A percentile compares a stretch with the other conserved stretches of the same genome.
Evolutionary conservation across 768 basidiomycete genomes (phyloP).

Genomic region (Mrakia gelida): DNA sequence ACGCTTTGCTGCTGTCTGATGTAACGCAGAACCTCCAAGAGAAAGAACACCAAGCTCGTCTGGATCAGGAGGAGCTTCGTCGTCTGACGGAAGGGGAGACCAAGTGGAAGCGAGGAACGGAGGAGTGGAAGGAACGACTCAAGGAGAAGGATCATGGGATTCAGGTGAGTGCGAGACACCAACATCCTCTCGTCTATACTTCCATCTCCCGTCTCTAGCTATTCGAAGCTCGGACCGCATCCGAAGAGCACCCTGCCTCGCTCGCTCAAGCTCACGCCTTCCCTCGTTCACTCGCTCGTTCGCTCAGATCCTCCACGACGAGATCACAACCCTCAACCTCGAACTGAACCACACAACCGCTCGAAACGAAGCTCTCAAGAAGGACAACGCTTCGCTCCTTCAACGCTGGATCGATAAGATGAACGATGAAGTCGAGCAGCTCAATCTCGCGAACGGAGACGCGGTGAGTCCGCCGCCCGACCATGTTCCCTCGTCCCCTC

Average conservation of each 20-base stretch:
- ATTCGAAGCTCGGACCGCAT: background rate
- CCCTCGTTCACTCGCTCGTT: background rate
- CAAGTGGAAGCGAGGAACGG: conserved; percentile 68
- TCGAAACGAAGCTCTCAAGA: conserved; percentile 75
- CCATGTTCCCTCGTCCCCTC: background rate
- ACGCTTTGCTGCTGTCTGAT: background rate
- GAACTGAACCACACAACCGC: conserved; percentile 86
- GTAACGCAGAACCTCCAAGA: conserved; percentile 64
- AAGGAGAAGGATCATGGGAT: conserved; percentile 78
- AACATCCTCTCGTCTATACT: background rate
- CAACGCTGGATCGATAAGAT: conserved; percentile 97
- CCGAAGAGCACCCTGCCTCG: background rate
- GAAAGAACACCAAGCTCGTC: conserved; percentile 79
- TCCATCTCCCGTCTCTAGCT: background rate
- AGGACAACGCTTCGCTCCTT: conserved; percentile 89
- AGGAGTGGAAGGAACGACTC: conserved; percentile 57
- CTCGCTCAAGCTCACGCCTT: background rate
- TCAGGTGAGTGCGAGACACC: conserved; percentile 60
- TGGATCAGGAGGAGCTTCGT: conserved; percentile 73
- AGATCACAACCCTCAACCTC: conserved; percentile 83
- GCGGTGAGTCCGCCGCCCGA: background rate
- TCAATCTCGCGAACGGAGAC: conserved; percentile 55
- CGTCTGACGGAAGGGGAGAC: conserved; percentile 68
- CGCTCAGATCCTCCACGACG: conserved; percentile 81
- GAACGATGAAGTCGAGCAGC: conserved; percentile 83